Evolutionary conservation across 2,329 filamentous ascomycete genomes (phyloP), one percentile per base, ranked within the genome.

Genomic region (Bipolaris zeicola): DNA sequence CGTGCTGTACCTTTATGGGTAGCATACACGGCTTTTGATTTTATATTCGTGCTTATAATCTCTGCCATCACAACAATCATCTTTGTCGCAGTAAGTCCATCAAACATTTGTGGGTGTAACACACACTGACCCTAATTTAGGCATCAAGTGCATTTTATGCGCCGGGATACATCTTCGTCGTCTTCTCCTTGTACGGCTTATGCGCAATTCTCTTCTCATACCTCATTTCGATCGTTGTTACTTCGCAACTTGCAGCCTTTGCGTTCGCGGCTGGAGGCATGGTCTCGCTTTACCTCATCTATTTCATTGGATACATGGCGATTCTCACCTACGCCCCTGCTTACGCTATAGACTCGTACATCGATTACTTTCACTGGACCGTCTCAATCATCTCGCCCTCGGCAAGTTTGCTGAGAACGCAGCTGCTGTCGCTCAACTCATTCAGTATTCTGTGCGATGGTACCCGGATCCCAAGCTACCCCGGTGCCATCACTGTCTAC

Each of bases 1-100:
- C 83, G 90, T 11, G 88, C 90, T 0, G 80, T 90, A 7, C 91
- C 92, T 0, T 80, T 97, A 1, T 97, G 94, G 93, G 76, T 91
- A 5, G 91, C 93, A 1, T 96, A 97, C 70, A 81, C 89, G 0
- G 69, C 81, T 0, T 96, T 96, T 69, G 93, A 97, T 77, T 92
- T 93, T 62, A 72, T 85, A 41, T 87, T 96, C 53, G 87, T 92
- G 1, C 71, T 96, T 13, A 66, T 85, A 3, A 84, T 87, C 24
- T 87, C 88, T 18, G 86, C 87, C 6, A 67, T 95, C 8, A 82
- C 85, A 7, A 85, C 87, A 20, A 85, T 85, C 24, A 85, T 96
- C 20, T 92, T 92, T 74, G 85, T 83, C 1, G 85, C 82, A 1
- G 72, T 72, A 66, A 66, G 69, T 52, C n/a, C n/a, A 45, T 13